Evolutionary conservation across 1,284 basidiomycete genomes (phyloP), one percentile per base, ranked within the genome.

Genomic region (Apiotrichum porosum): DNA sequence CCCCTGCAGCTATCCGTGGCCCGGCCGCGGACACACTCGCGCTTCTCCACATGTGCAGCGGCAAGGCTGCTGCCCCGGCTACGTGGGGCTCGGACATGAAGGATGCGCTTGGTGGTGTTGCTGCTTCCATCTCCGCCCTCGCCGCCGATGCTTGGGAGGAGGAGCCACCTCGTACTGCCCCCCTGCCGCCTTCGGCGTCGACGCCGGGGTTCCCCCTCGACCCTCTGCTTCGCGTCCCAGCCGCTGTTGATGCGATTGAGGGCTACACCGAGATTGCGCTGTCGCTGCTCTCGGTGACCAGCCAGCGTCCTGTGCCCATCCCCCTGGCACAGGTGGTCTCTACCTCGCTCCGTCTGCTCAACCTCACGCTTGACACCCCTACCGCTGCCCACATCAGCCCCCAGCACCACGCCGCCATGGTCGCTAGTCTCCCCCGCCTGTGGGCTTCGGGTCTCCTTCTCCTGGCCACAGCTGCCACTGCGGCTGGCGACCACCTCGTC

Each of bases 291-390:
- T 87, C 85, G 40, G 76, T 80, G 13, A 72, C 79, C 1, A 80
- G 79, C 3, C 72, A 77, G 35, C 80, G 88, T 15, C 81, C 86
- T 9, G 83, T 93, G 1, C 78, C 81, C 37, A 65, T 93, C 3
- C 87, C 90, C 0, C 63, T 88, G 13, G 87, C 86, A 6, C 61
- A 65, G 40, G 52, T 77, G 12, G 63, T 75, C 9, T 51, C 63
- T 0, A 54, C 75, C 4, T 66, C 66, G 6, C 52, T 73, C 8
- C 61, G 66, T 37, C 68, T 73, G 26, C 62, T 91, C 26, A 76
- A 78, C 31, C 80, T 83, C 44, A 78, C 79, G 1, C 63, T 63
- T n/a, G 80, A 83, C 30, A 81, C 81, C 13, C 73, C 78, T 53
- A 80, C 76, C 53, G 63, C 65, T 0, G 26, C 64, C 0, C 67